A percentile compares a stretch with the other conserved stretches of the same genome.
phyloP scores from a whole-genome alignment of 2,329 filamentous ascomycete genomes.

The Stachybotrys chlorohalonatus region DNA sequence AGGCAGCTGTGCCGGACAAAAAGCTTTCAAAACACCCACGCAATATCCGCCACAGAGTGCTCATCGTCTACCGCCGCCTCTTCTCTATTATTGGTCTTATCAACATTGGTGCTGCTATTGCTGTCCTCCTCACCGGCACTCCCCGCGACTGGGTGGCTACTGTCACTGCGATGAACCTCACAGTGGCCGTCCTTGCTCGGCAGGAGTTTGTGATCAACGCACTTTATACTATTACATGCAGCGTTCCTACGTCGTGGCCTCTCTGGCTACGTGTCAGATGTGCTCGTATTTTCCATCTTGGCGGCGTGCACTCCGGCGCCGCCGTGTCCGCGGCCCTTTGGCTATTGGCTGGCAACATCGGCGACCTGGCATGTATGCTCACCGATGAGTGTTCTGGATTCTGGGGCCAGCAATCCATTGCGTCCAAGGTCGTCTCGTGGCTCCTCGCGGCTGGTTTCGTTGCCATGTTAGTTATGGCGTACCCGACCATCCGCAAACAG shows the following conservation, averaged over 20 bases:
- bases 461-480: conserved; percentile 51
- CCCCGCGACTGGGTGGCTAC: conserved; percentile 27
- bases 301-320: conserved; percentile 40
- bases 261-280: conserved; percentile 34
- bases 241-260: conserved; percentile 35
- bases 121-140: conserved; percentile 26
- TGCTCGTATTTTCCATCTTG: conserved; percentile 42
- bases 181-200: conserved; percentile 38
- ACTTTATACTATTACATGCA: conserved; percentile 36
- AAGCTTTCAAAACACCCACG: conserved; percentile 26
- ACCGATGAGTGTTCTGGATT: conserved; percentile 6
- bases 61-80: conserved; percentile 46
- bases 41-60: conserved; percentile 30
- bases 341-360: conserved; percentile 32
- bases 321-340: conserved; percentile 38
- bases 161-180: conserved; percentile 38
- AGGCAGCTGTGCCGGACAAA: conserved; percentile 29
- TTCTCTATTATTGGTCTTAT: conserved; percentile 44
- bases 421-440: conserved; percentile 40
- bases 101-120: conserved; percentile 39
- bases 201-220: conserved; percentile 45
- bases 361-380: conserved; percentile 10
- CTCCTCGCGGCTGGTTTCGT: conserved; percentile 51
- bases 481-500: conserved; percentile 51
- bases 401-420: conserved; percentile 23